Conservation (phyloP, 169 alveolate species). For the Babesia sp. region DNA sequence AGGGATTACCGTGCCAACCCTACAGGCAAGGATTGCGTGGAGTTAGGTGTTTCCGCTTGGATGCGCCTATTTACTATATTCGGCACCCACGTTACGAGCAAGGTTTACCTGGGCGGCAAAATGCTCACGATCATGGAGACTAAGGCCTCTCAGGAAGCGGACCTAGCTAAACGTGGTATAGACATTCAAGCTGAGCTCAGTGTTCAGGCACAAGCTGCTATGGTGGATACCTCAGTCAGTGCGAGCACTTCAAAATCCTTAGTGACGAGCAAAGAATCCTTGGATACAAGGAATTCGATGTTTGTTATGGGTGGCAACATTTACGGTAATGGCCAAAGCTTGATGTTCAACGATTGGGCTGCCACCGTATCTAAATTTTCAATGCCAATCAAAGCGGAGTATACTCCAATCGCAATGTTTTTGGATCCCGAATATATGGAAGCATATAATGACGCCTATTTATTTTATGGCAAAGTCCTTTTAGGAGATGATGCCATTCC, state of each 20-base stretch:
- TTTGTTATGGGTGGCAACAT: slow-evolving; percentile 58
- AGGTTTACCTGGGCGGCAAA: slow-evolving; percentile 65
- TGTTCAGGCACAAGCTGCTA: slow-evolving; percentile 25
- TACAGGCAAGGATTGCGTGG: slow-evolving; percentile 15
- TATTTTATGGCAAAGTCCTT: slow-evolving; percentile 45
- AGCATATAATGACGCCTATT: slow-evolving; percentile 58
- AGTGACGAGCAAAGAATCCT: background rate
- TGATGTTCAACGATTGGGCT: slow-evolving; percentile 53
- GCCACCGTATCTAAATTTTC: slow-evolving; percentile 47
- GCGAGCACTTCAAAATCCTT: slow-evolving; percentile 10
- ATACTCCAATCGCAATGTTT: slow-evolving; percentile 43
- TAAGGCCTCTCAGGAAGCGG: slow-evolving; percentile 47
- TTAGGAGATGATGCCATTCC: slow-evolving; percentile 6
- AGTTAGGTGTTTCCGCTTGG: slow-evolving; percentile 49
- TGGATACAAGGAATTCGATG: slow-evolving; percentile 41
- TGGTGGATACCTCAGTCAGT: slow-evolving; percentile 19
- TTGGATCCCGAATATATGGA: slow-evolving; percentile 10
- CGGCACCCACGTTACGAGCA: slow-evolving; percentile 64
- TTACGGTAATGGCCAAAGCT: slow-evolving; percentile 42
- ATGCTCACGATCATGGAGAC: slow-evolving; percentile 46
- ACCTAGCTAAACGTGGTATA: slow-evolving; percentile 17
- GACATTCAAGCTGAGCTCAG: slow-evolving; percentile 42
- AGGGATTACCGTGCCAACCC: slow-evolving; percentile 43
- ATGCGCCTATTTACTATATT: slow-evolving; percentile 48
- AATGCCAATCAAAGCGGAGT: slow-evolving; percentile 66